Percentiles rank a stretch among this genome's conserved stretches.
Evolutionary conservation across 2,329 filamentous ascomycete genomes (phyloP).

Genomic region (Claviceps sp.): DNA sequence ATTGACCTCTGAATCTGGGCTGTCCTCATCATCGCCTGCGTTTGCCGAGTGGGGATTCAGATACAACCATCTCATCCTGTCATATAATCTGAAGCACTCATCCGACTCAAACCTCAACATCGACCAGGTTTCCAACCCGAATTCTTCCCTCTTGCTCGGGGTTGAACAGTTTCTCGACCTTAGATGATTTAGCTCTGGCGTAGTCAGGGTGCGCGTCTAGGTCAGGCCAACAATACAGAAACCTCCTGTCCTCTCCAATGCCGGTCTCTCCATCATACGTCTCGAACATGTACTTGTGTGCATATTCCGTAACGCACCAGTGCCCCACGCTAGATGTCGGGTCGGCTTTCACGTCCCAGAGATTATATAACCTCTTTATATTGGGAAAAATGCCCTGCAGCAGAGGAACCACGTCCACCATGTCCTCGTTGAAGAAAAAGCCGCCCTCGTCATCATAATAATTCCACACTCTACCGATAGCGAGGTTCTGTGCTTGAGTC

Average conservation of each 20-base stretch:
- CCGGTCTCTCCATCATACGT: constrained; percentile 14
- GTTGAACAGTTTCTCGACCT: constrained; percentile 6
- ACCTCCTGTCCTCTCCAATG: constrained; percentile 12
- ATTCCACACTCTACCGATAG: no score
- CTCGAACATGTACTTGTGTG: constrained; percentile 15
- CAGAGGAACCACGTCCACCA: not conserved
- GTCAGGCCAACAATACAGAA: constrained; percentile 22
- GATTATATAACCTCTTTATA: constrained; percentile 16
- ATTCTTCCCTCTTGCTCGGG: not conserved
- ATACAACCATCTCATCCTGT: constrained; percentile 6
- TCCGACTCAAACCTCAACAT: constrained; percentile 18
- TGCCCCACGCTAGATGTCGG: constrained; percentile 7
- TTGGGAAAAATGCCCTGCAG: constrained; percentile 10
- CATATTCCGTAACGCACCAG: constrained; percentile 20
- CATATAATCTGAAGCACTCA: constrained; percentile 8
- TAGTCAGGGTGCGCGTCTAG: constrained; percentile 16
- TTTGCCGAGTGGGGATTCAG: constrained; percentile 8
- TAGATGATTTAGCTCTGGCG: constrained; percentile 9
- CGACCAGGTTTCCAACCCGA: constrained; percentile 14
- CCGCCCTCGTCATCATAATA: not conserved
- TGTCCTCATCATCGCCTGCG: constrained; percentile 8
- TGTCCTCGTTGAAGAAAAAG: not conserved
- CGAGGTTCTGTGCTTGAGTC: no score
- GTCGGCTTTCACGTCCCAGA: not conserved
- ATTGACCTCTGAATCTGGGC: constrained; percentile 6